These are phyloP conservation scores for Panicum miliaceum DNA, from an alignment of 176 grass and related monocot genomes.

Conservation along the genomic window DNA sequence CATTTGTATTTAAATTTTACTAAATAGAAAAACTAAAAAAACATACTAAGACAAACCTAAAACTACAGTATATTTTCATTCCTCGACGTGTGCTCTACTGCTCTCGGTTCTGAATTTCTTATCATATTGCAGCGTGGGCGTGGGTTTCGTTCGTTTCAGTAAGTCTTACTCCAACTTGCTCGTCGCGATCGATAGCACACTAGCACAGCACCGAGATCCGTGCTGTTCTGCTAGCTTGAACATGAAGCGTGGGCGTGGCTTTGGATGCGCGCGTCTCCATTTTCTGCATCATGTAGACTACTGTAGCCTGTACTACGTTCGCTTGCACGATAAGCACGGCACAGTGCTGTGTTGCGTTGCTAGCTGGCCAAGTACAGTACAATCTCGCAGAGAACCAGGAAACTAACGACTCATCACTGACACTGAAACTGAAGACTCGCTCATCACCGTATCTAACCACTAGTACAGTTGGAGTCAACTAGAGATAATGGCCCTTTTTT, in stretches of 20 bases:
- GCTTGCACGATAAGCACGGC: conserved; percentile 1
- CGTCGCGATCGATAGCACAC: not conserved
- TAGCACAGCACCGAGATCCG: not conserved
- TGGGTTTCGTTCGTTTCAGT: conserved; percentile 17
- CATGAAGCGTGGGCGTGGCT: conserved; percentile 22
- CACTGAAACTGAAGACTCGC: not conserved
- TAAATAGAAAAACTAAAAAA: no score
- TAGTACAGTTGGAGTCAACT: not conserved
- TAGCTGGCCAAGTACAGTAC: not conserved
- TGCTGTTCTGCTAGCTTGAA: not conserved
- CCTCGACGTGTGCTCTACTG: no score
- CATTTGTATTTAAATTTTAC: no score
- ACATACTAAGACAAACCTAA: no score
- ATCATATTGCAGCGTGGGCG: no score
- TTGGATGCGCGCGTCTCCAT: not conserved
- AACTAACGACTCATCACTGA: not conserved
- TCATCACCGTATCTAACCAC: not conserved
- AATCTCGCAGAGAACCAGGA: not conserved
- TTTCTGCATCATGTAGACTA: not conserved
- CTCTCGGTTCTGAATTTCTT: no score
- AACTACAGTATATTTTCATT: no score
- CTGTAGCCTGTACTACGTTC: not conserved
- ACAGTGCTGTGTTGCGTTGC: not conserved
- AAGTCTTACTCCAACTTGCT: not conserved
- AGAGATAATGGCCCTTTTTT: conserved; percentile 4